Percentiles rank a stretch among this genome's conserved stretches.
Conservation (phyloP, 371 early-diverging fungal species). For the Nematocida sp. region DNA sequence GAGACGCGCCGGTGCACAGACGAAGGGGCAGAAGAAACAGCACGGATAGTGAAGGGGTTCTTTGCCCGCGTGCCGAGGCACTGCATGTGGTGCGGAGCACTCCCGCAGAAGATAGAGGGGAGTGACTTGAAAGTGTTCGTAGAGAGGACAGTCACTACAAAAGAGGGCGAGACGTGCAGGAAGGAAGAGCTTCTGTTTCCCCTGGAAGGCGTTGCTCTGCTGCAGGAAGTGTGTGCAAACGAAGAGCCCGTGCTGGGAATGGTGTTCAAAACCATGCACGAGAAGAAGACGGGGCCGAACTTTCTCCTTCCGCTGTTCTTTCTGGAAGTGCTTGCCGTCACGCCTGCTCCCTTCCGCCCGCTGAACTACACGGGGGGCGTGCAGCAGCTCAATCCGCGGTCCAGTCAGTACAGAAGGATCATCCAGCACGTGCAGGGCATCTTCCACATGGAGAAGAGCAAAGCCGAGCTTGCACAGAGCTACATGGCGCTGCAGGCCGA, state of each 20-base stretch:
- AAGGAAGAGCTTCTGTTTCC: conserved; percentile 30
- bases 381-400: neutral
- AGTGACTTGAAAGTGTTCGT: neutral
- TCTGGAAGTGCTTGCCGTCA: conserved; percentile 25
- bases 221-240: conserved; percentile 19
- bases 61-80: conserved; percentile 3
- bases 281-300: neutral
- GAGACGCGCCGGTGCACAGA: neutral
- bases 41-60: conserved; percentile 4
- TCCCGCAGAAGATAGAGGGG: neutral
- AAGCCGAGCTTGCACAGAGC: neutral
- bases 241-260: neutral
- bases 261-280: neutral
- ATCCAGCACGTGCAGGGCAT: neutral
- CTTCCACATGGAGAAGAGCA: neutral
- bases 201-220: conserved; percentile 18
- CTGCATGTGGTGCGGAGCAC: conserved; percentile 54
- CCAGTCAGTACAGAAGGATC: conserved; percentile 3
- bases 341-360: conserved; percentile 5
- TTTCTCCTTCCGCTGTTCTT: conserved; percentile 40
- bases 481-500: conserved; percentile 36
- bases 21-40: conserved; percentile 6
- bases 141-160: neutral
- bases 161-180: neutral
- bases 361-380: neutral